phyloP scores from a whole-genome alignment of 2,329 filamentous ascomycete species.

The Chrysosporium queenslandicum region DNA sequence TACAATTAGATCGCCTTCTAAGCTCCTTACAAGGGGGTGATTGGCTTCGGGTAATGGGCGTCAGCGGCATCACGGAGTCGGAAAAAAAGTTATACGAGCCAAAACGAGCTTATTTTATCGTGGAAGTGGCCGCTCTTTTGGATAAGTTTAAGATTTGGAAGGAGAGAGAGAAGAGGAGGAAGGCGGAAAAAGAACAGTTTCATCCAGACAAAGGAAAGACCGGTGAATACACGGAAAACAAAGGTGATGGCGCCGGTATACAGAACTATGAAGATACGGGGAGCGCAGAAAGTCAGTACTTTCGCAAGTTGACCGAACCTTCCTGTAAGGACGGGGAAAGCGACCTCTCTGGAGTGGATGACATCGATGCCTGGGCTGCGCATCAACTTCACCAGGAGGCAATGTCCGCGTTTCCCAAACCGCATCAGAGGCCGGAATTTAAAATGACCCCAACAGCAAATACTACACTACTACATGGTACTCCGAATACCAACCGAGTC shows the following conservation, averaged over 20 bases:
- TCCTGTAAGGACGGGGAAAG: slow-evolving; percentile 1
- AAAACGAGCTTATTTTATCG: slow-evolving; percentile 74
- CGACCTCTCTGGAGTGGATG: slow-evolving; percentile 53
- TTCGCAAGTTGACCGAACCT: slow-evolving; percentile 1
- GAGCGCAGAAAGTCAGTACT: slow-evolving; percentile 6
- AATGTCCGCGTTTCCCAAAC: slow-evolving; percentile 12
- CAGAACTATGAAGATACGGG: slow-evolving; percentile 15
- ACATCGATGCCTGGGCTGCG: slow-evolving; percentile 60
- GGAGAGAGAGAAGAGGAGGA: slow-evolving; percentile 75
- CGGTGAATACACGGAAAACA: slow-evolving; percentile 32
- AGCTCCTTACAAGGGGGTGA: slow-evolving; percentile 82
- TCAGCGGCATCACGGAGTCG: slow-evolving; percentile 72
- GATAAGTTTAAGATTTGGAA: slow-evolving; percentile 84
- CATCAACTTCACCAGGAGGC: slow-evolving; percentile 68
- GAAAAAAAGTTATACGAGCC: slow-evolving; percentile 80
- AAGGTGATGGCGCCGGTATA: slow-evolving; percentile 20
- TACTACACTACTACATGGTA: neutral
- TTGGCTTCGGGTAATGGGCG: slow-evolving; percentile 86
- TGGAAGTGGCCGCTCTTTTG: slow-evolving; percentile 68
- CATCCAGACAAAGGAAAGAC: slow-evolving; percentile 41
- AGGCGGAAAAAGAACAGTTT: slow-evolving; percentile 62
- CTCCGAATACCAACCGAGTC: neutral
- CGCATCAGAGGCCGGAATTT: neutral
- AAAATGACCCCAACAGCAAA: neutral
- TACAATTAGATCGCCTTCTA: slow-evolving; percentile 56